These are phyloP conservation scores for Ambispora gerdemannii DNA, from an alignment of 192 early-diverging fungal genomes.

Conservation along the genomic window DNA sequence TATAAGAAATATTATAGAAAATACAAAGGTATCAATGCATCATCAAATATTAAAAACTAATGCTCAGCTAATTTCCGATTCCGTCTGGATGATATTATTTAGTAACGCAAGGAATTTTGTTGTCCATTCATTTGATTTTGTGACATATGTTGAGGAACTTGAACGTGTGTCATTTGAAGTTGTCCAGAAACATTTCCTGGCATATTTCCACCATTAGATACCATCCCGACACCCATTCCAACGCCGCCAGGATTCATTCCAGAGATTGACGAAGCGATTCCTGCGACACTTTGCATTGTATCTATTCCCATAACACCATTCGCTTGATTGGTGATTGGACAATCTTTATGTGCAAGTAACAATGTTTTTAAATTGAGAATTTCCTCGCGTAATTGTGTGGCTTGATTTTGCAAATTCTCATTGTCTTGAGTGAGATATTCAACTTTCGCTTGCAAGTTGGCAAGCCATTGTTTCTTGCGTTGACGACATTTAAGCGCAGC, in stretches of 20 bases:
- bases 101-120: conserved; percentile 24
- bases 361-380: conserved; percentile 74
- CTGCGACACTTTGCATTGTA: conserved; percentile 29
- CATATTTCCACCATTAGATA: conserved; percentile 22
- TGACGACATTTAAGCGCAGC: conserved; percentile 91
- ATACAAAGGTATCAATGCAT: too few relatives aligned
- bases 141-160: conserved; percentile 23
- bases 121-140: conserved; percentile 30
- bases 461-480: conserved; percentile 90
- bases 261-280: conserved; percentile 11
- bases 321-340: conserved; percentile 58
- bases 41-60: too few relatives aligned
- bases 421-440: conserved; percentile 65
- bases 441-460: conserved; percentile 69
- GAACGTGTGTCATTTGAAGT: conserved; percentile 13
- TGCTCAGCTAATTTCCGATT: too few relatives aligned
- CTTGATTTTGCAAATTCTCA: conserved; percentile 59
- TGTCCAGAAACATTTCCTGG: conserved; percentile 15
- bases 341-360: conserved; percentile 75
- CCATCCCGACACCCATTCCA: conserved; percentile 31
- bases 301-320: conserved; percentile 63
- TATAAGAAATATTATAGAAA: too few relatives aligned
- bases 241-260: neutral
- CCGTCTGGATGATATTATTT: conserved; percentile 6
- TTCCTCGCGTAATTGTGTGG: conserved; percentile 62